Base-by-base conservation (phyloP, 352 stramenopile species). In the Phytophthora sp. region DNA sequence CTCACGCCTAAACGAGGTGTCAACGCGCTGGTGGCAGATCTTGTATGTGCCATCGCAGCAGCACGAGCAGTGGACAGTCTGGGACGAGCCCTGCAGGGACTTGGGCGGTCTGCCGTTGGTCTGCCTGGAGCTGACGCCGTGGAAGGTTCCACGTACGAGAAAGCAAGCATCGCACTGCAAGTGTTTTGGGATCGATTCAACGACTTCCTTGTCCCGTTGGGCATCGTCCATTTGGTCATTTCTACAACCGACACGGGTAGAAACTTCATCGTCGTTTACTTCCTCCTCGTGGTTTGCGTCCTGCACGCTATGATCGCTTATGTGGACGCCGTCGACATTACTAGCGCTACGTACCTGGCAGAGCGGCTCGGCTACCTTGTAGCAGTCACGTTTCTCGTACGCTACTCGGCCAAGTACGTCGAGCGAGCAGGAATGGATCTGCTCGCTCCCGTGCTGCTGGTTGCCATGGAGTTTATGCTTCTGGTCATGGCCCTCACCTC, bases 131-230 rank as follows among this genome's bases (percentile, higher is more conserved):
- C 68, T 36, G 49, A 73, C 41, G 27, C 54, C 24, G 33, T 70
- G 21, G 58, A 49, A 18, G 53, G 66, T 2, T 65, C 68, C 27
- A 57, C 31, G 4, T 58, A 65, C 20, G 57, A 63, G 33, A 73
- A 70, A 23, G 57, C 66, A 12, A 76, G 66, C 30, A 76, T 71
- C 20, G 63, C 68, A 11, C 24, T 76, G 21, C 68, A 76, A 26
- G 63, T 76, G 51, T 70, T 76, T 27, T 76, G 68, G 68, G 68
- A 76, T 23, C 63, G 68, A 6, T 61, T 76, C 26, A 76, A 76
- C 53, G 68, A 73, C 57, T 76, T 76, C 31, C 63, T 76, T 2
- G 53, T 30, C 4, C 68, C 68, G 18, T 26, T 76, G 23, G 57
- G 68, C n/a, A 66, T 76, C 29, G 57, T 73, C 6, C 68, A 76